phyloP scores from a whole-genome alignment of 768 basidiomycete genomes.

The Ephemerocybe angulata region DNA sequence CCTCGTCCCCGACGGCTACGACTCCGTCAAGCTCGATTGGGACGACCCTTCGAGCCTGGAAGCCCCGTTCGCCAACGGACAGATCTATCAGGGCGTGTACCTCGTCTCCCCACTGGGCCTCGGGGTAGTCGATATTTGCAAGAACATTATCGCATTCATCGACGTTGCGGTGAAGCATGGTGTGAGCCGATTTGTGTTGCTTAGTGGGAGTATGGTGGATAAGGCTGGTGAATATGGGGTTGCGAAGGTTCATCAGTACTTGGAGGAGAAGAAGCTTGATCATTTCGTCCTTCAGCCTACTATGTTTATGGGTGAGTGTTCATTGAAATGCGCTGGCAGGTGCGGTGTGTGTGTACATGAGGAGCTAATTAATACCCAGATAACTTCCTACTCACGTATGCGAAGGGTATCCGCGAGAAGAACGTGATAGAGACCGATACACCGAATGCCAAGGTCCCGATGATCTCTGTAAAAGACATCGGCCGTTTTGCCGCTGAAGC shows the following conservation, averaged over 20 bases:
- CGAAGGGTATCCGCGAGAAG: constrained; percentile 3
- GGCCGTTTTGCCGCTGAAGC: constrained; percentile 21
- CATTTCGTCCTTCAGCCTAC: constrained; percentile 22
- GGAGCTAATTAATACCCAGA: neutral
- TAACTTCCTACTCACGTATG: neutral
- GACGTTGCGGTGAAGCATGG: neutral
- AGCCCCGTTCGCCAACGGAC: neutral
- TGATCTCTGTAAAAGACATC: constrained; percentile 24
- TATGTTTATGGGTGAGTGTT: constrained; percentile 22
- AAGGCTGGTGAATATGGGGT: neutral
- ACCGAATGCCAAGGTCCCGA: constrained; percentile 18
- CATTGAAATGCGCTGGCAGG: neutral
- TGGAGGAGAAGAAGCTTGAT: constrained; percentile 14
- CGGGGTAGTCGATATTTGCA: neutral
- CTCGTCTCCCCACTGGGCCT: neutral
- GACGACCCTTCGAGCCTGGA: neutral
- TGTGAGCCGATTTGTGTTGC: constrained; percentile 7
- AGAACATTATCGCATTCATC: constrained; percentile 1
- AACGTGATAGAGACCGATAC: constrained; percentile 16
- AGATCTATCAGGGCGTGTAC: neutral
- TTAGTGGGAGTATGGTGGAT: constrained; percentile 21
- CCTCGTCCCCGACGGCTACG: neutral
- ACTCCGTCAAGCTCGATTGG: constrained; percentile 5
- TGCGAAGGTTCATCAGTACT: neutral
- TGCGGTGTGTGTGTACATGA: neutral